A percentile compares a stretch with the other conserved stretches of the same genome.
Evolutionary conservation across 2,329 filamentous ascomycete species (phyloP).

Genomic region (Lasiodiplodia theobromae): DNA sequence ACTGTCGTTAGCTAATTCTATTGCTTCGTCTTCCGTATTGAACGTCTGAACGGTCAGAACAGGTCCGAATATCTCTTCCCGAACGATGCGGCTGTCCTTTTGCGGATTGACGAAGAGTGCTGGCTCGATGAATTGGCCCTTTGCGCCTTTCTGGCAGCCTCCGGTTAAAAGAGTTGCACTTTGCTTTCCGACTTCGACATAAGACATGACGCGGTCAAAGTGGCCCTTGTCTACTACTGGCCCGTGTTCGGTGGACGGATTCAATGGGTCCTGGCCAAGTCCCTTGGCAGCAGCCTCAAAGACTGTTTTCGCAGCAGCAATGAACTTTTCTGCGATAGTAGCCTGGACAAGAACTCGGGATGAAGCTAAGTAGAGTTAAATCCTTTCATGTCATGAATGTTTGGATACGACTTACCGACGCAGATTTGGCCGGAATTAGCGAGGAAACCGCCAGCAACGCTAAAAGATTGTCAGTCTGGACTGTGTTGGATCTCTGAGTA

Average conservation of each 20-base stretch:
- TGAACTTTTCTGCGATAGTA: conserved; percentile 73
- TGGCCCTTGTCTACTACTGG: conserved; percentile 10
- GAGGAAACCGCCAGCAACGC: conserved; percentile 91
- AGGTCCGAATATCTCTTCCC: conserved; percentile 88
- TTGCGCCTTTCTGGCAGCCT: conserved; percentile 62
- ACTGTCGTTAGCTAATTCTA: conserved; percentile 77
- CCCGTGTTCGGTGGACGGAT: conserved; percentile 76
- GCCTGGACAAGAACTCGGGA: conserved; percentile 69
- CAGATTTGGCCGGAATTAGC: conserved; percentile 86
- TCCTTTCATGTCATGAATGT: conserved; percentile 44
- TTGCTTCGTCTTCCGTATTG: conserved; percentile 70
- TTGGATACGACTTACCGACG: conserved; percentile 60
- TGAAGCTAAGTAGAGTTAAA: conserved; percentile 48
- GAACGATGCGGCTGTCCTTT: conserved; percentile 78
- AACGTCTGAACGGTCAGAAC: conserved; percentile 85
- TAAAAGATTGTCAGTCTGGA: conserved; percentile 85
- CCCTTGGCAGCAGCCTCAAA: conserved; percentile 79
- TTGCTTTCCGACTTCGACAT: conserved; percentile 65
- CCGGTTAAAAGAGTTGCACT: conserved; percentile 77
- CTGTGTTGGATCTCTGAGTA: conserved; percentile 61
- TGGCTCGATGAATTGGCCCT: conserved; percentile 82
- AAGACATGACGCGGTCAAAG: conserved; percentile 16
- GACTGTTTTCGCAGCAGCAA: conserved; percentile 66
- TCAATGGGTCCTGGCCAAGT: conserved; percentile 76
- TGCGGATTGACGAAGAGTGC: conserved; percentile 87